Conservation (phyloP, 164 flowering plant species). For the Taxillus chinensis region DNA sequence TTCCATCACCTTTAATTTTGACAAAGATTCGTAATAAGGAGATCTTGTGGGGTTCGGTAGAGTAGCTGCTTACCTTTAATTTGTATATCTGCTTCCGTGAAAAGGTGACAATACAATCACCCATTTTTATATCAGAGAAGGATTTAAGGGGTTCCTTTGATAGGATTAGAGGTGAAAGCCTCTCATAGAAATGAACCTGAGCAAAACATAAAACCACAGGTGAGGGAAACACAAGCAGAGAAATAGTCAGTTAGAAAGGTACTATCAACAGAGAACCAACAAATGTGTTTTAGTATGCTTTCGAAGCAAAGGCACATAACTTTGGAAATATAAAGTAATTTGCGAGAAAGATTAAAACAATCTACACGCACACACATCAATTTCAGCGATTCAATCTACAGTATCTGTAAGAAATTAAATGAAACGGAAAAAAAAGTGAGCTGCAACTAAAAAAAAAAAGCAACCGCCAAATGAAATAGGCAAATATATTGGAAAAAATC, state of each 20-base stretch:
- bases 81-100: slow-evolving; percentile 63
- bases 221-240: too few species aligned
- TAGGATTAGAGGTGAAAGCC: slow-evolving; percentile 80
- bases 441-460: neutral
- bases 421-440: too few species aligned
- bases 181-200: slow-evolving; percentile 57
- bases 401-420: too few species aligned
- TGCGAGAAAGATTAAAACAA: too few species aligned
- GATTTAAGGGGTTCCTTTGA: slow-evolving; percentile 56
- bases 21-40: neutral
- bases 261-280: too few species aligned
- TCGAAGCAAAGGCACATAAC: too few species aligned
- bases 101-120: slow-evolving; percentile 90
- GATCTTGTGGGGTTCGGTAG: neutral
- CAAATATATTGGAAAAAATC: neutral
- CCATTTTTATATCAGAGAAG: slow-evolving; percentile 50
- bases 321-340: too few species aligned
- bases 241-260: too few species aligned
- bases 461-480: neutral
- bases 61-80: slow-evolving; percentile 43
- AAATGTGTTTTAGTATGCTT: too few species aligned
- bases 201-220: neutral
- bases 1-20: too few species aligned
- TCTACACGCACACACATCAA: too few species aligned
- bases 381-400: too few species aligned